These are phyloP conservation scores for Chlorophyllum brunneum DNA, from an alignment of 768 basidiomycete species.

Conservation along the genomic window DNA sequence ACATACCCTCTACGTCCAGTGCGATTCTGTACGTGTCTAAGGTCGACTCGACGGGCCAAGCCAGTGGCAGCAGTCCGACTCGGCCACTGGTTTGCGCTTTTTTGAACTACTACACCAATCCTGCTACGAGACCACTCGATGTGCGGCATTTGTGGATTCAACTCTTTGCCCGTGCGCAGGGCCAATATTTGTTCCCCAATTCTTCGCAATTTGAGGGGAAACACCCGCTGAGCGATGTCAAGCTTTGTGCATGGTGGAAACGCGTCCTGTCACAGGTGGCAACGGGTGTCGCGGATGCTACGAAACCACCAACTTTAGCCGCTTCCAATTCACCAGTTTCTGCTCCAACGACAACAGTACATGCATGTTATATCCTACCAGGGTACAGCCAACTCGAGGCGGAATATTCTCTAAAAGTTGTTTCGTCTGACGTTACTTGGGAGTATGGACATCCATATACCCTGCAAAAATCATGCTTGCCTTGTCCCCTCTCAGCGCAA, in stretches of 20 bases:
- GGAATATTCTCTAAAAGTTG: slow-evolving; percentile 44
- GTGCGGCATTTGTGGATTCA: slow-evolving; percentile 72
- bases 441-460: slow-evolving; percentile 78
- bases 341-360: slow-evolving; percentile 6
- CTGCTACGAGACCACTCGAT: slow-evolving; percentile 54
- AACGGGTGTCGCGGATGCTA: slow-evolving; percentile 27
- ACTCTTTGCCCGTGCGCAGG: slow-evolving; percentile 86
- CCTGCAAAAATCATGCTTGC: slow-evolving; percentile 44
- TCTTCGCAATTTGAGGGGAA: slow-evolving; percentile 70
- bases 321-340: neutral
- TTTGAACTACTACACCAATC: slow-evolving; percentile 59
- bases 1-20: slow-evolving; percentile 61
- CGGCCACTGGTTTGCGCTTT: slow-evolving; percentile 63
- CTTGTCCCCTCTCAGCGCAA: slow-evolving; percentile 31
- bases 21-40: slow-evolving; percentile 89
- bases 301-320: slow-evolving; percentile 2
- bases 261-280: slow-evolving; percentile 60
- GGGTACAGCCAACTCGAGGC: slow-evolving; percentile 71
- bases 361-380: slow-evolving; percentile 62
- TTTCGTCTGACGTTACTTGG: slow-evolving; percentile 44
- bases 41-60: slow-evolving; percentile 89
- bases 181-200: slow-evolving; percentile 93
- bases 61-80: slow-evolving; percentile 61
- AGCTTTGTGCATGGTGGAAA: slow-evolving; percentile 93
- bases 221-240: slow-evolving; percentile 68